Conservation (phyloP, 768 basidiomycete species). For the Lactarius vividus region DNA sequence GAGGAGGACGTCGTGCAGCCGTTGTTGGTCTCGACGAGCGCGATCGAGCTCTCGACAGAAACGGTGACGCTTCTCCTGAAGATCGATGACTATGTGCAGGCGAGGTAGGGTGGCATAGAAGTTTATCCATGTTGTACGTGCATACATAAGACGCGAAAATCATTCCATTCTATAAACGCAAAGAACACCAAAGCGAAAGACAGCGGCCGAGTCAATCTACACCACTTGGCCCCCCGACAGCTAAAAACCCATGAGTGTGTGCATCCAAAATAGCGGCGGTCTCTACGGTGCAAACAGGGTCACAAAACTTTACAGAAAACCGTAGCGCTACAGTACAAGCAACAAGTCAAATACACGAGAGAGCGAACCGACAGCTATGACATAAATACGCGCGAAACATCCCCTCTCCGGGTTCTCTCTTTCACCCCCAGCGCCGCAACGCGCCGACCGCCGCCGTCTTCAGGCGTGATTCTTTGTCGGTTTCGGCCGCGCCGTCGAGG, state of each 20-base stretch:
- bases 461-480: conserved; percentile 38
- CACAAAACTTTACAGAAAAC: not conserved
- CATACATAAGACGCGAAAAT: conserved; percentile 7
- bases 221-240: not conserved
- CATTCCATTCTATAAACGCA: conserved; percentile 7
- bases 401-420: no score
- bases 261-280: not conserved
- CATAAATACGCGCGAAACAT: not conserved
- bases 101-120: conserved; percentile 44
- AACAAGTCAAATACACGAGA: conserved; percentile 18
- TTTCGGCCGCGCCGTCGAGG: conserved; percentile 45
- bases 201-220: not conserved
- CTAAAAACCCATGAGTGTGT: not conserved
- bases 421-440: conserved; percentile 31
- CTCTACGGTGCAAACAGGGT: conserved; percentile 4
- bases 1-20: conserved; percentile 99
- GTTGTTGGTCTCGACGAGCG: conserved; percentile 90
- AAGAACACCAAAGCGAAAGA: not conserved
- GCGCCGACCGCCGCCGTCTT: conserved; percentile 42
- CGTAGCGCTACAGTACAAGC: conserved; percentile 27
- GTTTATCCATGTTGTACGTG: conserved; percentile 15
- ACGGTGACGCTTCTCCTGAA: conserved; percentile 95
- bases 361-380: not conserved
- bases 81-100: conserved; percentile 92
- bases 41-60: conserved; percentile 92